A percentile compares a stretch with the other conserved stretches of the same genome.
These are phyloP conservation scores for Angophora floribunda DNA, from an alignment of 345 rosid genomes.

Conservation along the genomic window DNA sequence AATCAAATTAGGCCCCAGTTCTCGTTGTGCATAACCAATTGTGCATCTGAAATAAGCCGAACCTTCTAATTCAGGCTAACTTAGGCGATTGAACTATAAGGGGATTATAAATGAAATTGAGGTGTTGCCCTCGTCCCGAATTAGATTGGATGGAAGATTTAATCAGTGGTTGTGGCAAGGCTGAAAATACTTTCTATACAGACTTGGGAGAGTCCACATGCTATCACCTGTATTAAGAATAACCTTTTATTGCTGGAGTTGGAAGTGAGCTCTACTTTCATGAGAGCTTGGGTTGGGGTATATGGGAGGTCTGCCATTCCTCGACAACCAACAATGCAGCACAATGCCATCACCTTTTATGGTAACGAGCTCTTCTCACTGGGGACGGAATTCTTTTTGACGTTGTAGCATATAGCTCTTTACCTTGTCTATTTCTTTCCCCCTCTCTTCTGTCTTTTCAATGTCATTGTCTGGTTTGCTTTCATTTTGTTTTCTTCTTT, in stretches of 20 bases:
- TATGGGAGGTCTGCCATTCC: background rate
- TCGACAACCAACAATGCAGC: background rate
- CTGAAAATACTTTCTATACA: background rate
- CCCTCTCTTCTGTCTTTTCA: background rate
- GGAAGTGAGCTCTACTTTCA: background rate
- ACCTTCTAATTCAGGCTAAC: background rate
- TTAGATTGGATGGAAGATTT: background rate
- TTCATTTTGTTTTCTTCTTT: background rate
- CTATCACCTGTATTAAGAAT: background rate
- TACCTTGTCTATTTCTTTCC: background rate
- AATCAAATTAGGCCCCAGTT: background rate
- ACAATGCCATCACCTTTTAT: background rate
- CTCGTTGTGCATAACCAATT: background rate
- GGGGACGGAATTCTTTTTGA: background rate
- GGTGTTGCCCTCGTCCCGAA: background rate
- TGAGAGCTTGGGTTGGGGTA: background rate
- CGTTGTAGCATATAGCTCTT: background rate
- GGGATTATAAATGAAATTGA: background rate
- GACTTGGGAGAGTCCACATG: background rate
- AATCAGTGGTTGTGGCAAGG: background rate
- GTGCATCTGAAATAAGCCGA: background rate
- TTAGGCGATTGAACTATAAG: background rate
- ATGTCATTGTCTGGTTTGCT: background rate
- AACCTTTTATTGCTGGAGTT: background rate
- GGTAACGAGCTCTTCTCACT: background rate